These are phyloP conservation scores for Boletus edulis DNA, from an alignment of 768 basidiomycete genomes.

Conservation along the genomic window DNA sequence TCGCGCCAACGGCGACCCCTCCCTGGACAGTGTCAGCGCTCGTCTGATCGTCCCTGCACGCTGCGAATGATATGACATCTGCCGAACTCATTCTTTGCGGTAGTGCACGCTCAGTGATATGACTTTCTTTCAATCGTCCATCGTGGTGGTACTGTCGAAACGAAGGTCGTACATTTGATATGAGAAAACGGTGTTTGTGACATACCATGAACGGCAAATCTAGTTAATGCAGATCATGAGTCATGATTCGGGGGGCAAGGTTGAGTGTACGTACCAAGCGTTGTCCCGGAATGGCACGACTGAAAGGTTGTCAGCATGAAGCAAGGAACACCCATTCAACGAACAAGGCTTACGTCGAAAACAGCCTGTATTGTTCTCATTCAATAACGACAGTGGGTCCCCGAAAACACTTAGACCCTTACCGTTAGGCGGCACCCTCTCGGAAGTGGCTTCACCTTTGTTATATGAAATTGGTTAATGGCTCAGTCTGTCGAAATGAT, in stretches of 20 bases:
- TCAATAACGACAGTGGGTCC: background rate
- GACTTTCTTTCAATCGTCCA: slow-evolving; percentile 48
- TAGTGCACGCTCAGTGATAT: slow-evolving; percentile 34
- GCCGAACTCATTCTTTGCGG: slow-evolving; percentile 56
- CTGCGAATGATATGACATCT: slow-evolving; percentile 81
- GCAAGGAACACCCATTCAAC: background rate
- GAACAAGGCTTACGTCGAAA: slow-evolving; percentile 43
- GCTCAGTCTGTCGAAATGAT: background rate
- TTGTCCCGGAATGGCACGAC: slow-evolving; percentile 51
- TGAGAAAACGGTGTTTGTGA: background rate
- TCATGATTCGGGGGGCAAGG: background rate
- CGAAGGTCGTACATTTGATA: background rate
- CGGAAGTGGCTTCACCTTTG: slow-evolving; percentile 51
- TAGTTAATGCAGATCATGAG: background rate
- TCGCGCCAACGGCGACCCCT: slow-evolving; percentile 71
- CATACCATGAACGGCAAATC: slow-evolving; percentile 31
- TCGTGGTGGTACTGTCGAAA: slow-evolving; percentile 49
- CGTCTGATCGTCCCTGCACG: slow-evolving; percentile 67
- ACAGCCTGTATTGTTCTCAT: slow-evolving; percentile 29
- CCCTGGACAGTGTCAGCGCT: slow-evolving; percentile 68
- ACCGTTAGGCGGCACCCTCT: slow-evolving; percentile 65
- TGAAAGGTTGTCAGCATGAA: slow-evolving; percentile 13
- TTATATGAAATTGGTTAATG: slow-evolving; percentile 1
- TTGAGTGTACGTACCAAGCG: slow-evolving; percentile 34
- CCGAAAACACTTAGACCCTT: slow-evolving; percentile 3